These are phyloP conservation scores for Metschnikowia koreensis DNA, from an alignment of 805 yeast genomes.

Conservation along the genomic window DNA sequence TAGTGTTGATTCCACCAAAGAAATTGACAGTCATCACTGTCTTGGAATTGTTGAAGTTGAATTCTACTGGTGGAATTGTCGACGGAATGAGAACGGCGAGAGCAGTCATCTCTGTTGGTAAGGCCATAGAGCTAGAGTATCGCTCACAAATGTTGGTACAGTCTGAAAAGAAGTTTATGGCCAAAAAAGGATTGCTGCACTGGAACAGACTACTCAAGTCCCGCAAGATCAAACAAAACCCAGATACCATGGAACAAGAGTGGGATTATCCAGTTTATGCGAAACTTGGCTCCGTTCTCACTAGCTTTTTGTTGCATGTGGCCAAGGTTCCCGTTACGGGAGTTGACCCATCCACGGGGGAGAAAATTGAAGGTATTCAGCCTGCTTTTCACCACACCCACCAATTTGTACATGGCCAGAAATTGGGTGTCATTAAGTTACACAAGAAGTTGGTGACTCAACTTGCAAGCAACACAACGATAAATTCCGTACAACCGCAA, in stretches of 20 bases:
- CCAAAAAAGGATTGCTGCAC: conserved; percentile 45
- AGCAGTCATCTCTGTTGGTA: conserved; percentile 78
- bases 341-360: conserved; percentile 74
- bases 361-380: conserved; percentile 63
- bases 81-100: conserved; percentile 85
- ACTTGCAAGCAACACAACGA: conserved; percentile 62
- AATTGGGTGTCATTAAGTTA: conserved; percentile 75
- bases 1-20: conserved; percentile 69
- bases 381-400: conserved; percentile 92
- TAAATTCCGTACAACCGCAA: conserved; percentile 78
- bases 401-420: conserved; percentile 75
- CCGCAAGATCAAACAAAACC: neutral
- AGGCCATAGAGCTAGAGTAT: conserved; percentile 81
- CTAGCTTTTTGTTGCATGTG: conserved; percentile 72
- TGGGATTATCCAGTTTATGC: conserved; percentile 39
- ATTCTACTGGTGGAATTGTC: conserved; percentile 69
- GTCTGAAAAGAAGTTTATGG: conserved; percentile 52
- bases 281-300: conserved; percentile 76
- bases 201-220: conserved; percentile 43
- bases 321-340: conserved; percentile 82
- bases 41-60: conserved; percentile 71
- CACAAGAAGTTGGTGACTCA: conserved; percentile 67
- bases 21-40: conserved; percentile 83
- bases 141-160: conserved; percentile 63
- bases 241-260: conserved; percentile 15